A percentile compares a stretch with the other conserved stretches of the same genome.
These are phyloP conservation scores for Calocera viscosa DNA, from an alignment of 768 basidiomycete species.

Conservation along the genomic window DNA sequence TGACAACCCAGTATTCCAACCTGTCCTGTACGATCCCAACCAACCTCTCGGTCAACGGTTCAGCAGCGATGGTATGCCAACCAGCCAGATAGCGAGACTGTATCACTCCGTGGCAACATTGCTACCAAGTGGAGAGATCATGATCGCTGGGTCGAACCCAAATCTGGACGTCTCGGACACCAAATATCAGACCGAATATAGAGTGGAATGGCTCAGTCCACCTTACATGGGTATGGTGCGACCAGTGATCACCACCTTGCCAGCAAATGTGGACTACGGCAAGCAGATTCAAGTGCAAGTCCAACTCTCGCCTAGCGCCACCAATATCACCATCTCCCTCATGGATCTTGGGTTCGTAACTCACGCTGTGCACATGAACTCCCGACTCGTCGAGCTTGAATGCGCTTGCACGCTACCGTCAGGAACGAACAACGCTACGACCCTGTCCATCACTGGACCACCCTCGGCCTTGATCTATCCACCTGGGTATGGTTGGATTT, in stretches of 20 bases:
- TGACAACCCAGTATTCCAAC: constrained; percentile 52
- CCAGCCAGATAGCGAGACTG: constrained; percentile 56
- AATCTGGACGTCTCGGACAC: constrained; percentile 46
- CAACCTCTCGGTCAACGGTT: constrained; percentile 48
- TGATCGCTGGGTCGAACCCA: constrained; percentile 77
- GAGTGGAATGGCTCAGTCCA: constrained; percentile 75
- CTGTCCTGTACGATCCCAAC: constrained; percentile 55
- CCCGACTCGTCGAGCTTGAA: constrained; percentile 57
- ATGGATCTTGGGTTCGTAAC: constrained; percentile 80
- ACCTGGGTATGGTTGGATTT: constrained; percentile 70
- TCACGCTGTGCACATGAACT: constrained; percentile 62
- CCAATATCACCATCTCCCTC: constrained; percentile 36
- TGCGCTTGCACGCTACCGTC: constrained; percentile 43
- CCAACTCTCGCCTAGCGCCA: not conserved
- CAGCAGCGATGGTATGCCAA: constrained; percentile 42
- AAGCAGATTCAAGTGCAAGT: not conserved
- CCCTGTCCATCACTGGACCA: constrained; percentile 50
- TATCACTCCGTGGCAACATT: constrained; percentile 78
- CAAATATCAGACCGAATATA: constrained; percentile 72
- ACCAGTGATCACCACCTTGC: constrained; percentile 34
- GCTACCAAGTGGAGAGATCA: constrained; percentile 54
- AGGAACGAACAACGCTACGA: constrained; percentile 32
- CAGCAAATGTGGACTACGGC: constrained; percentile 13
- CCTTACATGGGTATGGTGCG: constrained; percentile 59
- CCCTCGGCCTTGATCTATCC: constrained; percentile 56